Evolutionary conservation across 1,284 basidiomycete species (phyloP), one percentile per base, ranked within the genome.

Genomic region (Puccinia triticina): DNA sequence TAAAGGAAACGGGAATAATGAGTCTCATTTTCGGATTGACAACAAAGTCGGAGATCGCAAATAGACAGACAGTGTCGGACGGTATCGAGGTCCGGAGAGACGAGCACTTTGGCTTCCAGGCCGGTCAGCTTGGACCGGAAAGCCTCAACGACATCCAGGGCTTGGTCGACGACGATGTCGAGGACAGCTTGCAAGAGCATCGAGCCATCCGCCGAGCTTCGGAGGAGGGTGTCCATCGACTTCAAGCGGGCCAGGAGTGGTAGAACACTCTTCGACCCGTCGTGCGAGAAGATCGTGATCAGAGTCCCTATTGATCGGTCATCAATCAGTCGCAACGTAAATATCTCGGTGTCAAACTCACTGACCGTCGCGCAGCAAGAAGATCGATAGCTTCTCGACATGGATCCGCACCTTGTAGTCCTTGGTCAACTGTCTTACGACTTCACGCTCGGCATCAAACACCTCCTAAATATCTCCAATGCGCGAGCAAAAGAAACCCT

Each of bases 121-220:
- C 83, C 72, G 55, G 82, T 81, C 2, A 84, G 75, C 26, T 83
- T 77, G 29, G 66, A 66, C 18, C 83, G 50, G 46, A 84, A 83
- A 2, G 77, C 83, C 43, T 82, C 83, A 12, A 83, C 83, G 2
- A 84, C 76, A 50, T 83, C 81, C 11, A 84, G 48, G 0, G 77
- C 69, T 37, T 84, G 79, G 71, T 84, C 84, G 7, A 83, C 84
- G 0, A 82, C 80, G 29, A 84, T 82, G 57, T 84, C 84, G 37
- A 84, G 74, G 8, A 84, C 53, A 7, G 84, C 83, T 71, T 84
- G 83, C 2, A 84, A 72, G 4, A 84, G 72, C 84, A 84, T 84
- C 16, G 83, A 83, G 11, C 75, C 79, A 50, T 84, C 84, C 23
- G 77, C 79, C 26, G 82, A 82, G 12, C 81, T 61, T 14, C 84